Evolutionary conservation across 2,329 filamentous ascomycete species (phyloP), one percentile per base, ranked within the genome.

Genomic region (Fusarium hainanense): DNA sequence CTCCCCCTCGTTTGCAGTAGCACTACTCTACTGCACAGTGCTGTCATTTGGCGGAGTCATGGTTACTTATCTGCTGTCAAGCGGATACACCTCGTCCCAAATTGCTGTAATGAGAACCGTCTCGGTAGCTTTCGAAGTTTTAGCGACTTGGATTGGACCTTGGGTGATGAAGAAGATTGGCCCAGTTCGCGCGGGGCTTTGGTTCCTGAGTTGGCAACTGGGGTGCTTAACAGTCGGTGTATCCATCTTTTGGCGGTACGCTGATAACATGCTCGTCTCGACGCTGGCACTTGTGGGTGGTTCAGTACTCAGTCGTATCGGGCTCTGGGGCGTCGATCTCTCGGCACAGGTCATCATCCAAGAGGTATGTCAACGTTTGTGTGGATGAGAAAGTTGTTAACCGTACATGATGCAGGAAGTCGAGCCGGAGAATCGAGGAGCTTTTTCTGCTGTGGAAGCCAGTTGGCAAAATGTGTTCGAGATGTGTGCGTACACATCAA

Each of bases 141-240:
- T 81, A 10, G 88, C 89, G 0, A 92, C 90, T 0, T 90, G 87
- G 83, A 75, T 85, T 1, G 87, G 85, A 0, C 89, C 89, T 0
- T 78, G 80, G 57, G 75, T 90, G 16, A 89, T 89, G 82, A 71
- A 70, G 4, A 79, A 77, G 41, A 85, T 90, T 41, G 88, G 89
- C 0, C 80, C 85, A 2, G 81, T 92, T 10, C 82, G 92, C n/a
- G 84, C 86, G 0, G 92, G 91, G 0, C 82, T 93, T 5, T 94
- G 92, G 92, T 89, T 88, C 66, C 75, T 90, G 12, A 89, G 85
- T 58, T 92, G 89, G 87, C 90, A 93, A 74, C 81, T 90, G n/a
- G 59, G 81, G 4, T 89, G 85, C 69, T 79, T 90, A 7, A 81
- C 80, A 2, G 80, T 76, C 0, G 86, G 82, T 0, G 77, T 84